Conservation (phyloP, 2,329 filamentous ascomycete species). For the Alternaria rosae region DNA sequence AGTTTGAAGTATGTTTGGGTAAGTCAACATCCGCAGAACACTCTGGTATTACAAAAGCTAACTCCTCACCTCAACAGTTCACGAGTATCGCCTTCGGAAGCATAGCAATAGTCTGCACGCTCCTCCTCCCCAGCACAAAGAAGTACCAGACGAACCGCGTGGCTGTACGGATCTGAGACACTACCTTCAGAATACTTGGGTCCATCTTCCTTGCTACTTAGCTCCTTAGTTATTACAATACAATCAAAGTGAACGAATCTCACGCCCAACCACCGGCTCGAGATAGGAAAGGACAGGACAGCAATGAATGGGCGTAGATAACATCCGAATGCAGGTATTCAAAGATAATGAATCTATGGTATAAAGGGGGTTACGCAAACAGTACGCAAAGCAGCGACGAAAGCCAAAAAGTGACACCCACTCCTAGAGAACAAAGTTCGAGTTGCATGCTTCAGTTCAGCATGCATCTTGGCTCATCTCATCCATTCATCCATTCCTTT, state of each 20-base stretch:
- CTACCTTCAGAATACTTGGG: not conserved
- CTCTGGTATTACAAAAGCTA: no score
- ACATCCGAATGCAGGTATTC: not conserved
- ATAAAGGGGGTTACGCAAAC: conserved; percentile 4
- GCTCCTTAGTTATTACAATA: no score
- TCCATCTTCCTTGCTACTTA: not conserved
- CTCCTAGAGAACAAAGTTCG: not conserved
- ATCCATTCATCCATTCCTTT: not conserved
- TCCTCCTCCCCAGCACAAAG: conserved; percentile 40
- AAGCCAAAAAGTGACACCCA: not conserved
- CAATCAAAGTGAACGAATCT: no score
- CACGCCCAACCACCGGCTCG: no score
- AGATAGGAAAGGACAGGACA: no score
- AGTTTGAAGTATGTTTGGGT: conserved; percentile 44
- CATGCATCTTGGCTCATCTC: not conserved
- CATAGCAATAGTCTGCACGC: conserved; percentile 40
- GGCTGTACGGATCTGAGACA: conserved; percentile 36
- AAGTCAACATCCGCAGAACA: not conserved
- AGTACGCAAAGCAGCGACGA: not conserved
- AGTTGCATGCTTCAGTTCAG: not conserved
- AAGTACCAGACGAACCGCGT: conserved; percentile 45
- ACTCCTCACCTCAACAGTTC: no score
- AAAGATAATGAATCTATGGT: conserved; percentile 13
- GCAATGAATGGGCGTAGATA: not conserved
- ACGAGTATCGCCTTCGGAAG: conserved; percentile 37